Conservation (phyloP, 2,329 filamentous ascomycete genomes). For the Penicillium sp. region DNA sequence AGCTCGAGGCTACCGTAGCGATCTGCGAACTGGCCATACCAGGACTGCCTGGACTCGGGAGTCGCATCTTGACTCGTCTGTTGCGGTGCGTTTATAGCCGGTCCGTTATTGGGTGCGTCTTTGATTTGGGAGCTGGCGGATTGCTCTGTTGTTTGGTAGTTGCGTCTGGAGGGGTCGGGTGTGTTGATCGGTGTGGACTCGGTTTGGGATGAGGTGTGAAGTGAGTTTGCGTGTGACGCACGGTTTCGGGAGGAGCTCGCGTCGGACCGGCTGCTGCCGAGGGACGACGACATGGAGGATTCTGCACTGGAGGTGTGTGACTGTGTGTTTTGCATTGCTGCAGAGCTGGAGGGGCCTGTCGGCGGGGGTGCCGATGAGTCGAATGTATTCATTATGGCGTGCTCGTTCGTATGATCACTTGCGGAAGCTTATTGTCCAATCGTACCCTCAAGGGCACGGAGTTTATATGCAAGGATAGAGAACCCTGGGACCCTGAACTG, state of each 20-base stretch:
- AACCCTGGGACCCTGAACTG: neutral
- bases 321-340: constrained; percentile 15
- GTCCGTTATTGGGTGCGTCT: neutral
- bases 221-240: constrained; percentile 17
- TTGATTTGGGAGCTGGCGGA: neutral
- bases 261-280: constrained; percentile 24
- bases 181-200: constrained; percentile 37
- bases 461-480: constrained; percentile 15
- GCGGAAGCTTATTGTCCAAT: constrained; percentile 15
- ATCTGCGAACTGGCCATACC: constrained; percentile 54
- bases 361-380: constrained; percentile 28
- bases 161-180: constrained; percentile 23
- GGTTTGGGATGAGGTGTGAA: constrained; percentile 13
- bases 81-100: constrained; percentile 4
- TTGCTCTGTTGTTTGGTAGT: constrained; percentile 35
- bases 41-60: constrained; percentile 28
- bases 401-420: constrained; percentile 21
- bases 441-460: neutral
- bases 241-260: constrained; percentile 22
- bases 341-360: constrained; percentile 14
- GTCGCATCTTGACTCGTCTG: constrained; percentile 5
- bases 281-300: constrained; percentile 26
- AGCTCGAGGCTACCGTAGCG: constrained; percentile 64
- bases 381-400: constrained; percentile 38
- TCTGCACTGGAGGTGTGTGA: constrained; percentile 24